Evolutionary conservation across 768 basidiomycete species (phyloP), one percentile per base, ranked within the genome.

Genomic region (Symmetrospora coprosmae): DNA sequence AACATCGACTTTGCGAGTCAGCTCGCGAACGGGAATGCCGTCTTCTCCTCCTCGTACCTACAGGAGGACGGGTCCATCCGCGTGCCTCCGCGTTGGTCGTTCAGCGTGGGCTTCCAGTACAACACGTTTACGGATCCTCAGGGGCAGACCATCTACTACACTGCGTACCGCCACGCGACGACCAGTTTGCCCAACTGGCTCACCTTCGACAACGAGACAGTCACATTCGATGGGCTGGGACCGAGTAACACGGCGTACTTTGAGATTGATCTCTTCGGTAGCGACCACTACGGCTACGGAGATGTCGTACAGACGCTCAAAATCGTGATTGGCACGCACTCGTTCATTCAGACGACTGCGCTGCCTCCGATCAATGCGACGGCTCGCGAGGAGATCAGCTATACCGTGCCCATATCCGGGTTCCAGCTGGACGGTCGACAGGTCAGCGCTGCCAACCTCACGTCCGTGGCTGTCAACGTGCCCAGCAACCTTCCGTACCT

Each of bases 11-110:
- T 63, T 8, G 52, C 27, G 30, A n/a, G 65, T 82, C 82, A 55
- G 75, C 78, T 48, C 19, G 55, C 43, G 0, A 47, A 40, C 11
- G 66, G 64, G 2, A 52, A 60, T 2, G 56, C 59, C 33, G 47
- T 67, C 9, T 59, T 61, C n/a, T 65, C 59, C 11, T 66, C 66
- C 33, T 65, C 66, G 4, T 58, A 59, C 11, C 45, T 67, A 13
- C 68, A 68, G 25, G 58, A 67, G 35, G 70, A 70, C 53, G 73
- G 72, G 2, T 71, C 73, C 21, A 70, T 94, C 56, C 77, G 88
- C 50, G 79, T 92, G 9, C 88, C 87, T 1, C 80, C 80, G 6
- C 72, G 75, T 43, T 92, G 89, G 88, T 86, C 86, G 0, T 96
- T 92, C 74, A 87, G 86, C 67, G 78, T 96, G 60, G 91, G 90